These are phyloP conservation scores for Kurtzmaniella quercitrusa DNA, from an alignment of 1,139 yeast genomes.

Conservation along the genomic window DNA sequence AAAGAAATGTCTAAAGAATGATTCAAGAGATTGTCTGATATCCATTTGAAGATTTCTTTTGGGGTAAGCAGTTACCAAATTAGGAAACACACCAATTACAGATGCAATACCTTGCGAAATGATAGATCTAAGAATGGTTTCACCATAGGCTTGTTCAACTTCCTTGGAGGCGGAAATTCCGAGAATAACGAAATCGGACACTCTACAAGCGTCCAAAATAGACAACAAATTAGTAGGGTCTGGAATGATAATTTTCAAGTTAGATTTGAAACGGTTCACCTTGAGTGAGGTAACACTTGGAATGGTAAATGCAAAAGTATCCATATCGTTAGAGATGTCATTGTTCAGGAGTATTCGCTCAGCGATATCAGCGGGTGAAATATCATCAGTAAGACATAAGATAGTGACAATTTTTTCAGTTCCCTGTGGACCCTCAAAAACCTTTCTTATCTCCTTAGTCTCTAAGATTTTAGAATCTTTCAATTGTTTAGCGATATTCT, in stretches of 20 bases:
- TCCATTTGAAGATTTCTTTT: constrained; percentile 76
- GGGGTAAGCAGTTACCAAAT: constrained; percentile 60
- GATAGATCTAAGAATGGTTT: constrained; percentile 80
- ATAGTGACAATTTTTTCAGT: constrained; percentile 82
- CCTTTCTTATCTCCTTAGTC: constrained; percentile 46
- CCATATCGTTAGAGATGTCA: constrained; percentile 21
- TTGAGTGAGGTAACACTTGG: constrained; percentile 50
- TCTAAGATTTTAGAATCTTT: constrained; percentile 67
- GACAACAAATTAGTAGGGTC: constrained; percentile 62
- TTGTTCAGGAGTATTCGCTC: constrained; percentile 41
- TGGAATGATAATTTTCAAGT: constrained; percentile 72
- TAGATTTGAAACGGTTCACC: constrained; percentile 68
- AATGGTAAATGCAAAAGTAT: constrained; percentile 26
- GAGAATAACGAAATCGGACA: constrained; percentile 84
- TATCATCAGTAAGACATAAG: constrained; percentile 73
- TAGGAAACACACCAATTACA: constrained; percentile 77
- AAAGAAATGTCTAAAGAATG: constrained; percentile 86
- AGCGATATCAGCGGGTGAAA: constrained; percentile 57
- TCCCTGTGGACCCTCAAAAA: constrained; percentile 78
- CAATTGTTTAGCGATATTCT: constrained; percentile 74
- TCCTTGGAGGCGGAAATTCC: constrained; percentile 83
- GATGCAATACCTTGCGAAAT: constrained; percentile 92
- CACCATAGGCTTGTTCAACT: constrained; percentile 77
- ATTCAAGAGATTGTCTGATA: constrained; percentile 72
- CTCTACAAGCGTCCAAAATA: constrained; percentile 80